Base-by-base conservation (phyloP, 495 filamentous ascomycete genomes). In the Annulohypoxylon nitens region DNA sequence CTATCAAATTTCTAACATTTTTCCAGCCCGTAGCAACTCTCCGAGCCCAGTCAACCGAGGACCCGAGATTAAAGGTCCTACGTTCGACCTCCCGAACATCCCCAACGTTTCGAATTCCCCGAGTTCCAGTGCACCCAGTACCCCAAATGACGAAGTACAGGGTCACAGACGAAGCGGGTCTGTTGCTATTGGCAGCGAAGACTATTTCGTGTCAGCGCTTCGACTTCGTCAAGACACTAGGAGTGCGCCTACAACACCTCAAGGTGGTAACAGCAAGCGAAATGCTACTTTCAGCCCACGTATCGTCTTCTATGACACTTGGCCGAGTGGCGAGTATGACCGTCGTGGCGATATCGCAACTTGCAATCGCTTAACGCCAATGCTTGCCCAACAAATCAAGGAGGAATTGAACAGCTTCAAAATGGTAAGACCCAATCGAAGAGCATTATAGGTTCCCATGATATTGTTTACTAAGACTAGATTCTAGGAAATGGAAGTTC, bases 321-420 rank as follows among this genome's bases (percentile, higher is more conserved):
- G 96, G 95, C 93, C 95, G 5, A 93, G 90, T 75, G 90, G 90
- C 66, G 96, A 99, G 82, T 99, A 99, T 78, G 96, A 99, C 77
- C 91, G 96, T 53, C 90, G 97, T 41, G 97, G 96, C 53, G 96
- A 99, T 11, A 93, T 98, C 80, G 94, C 96, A 26, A 99, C 96
- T 7, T 99, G 96, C 88, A 99, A 99, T 79, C 92, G 95, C 65
- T 83, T 99, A 68, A 99, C 96, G 47, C 96, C 96, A 16, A 93
- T 98, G 87, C 89, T 99, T 70, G 96, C 96, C 37, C 96, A 99
- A 79, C 96, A 99, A 79, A 99, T 99, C 83, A 98, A 98, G 84
- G 96, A 99, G 83, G 96, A 99, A 83, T 86, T 99, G 74, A 99
- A 99, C 83, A 95, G 90, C 72, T 99, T 98, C 86, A 99, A 99